phyloP scores from a whole-genome alignment of 176 grass and related monocot genomes.

The Metroxylon sagu region DNA sequence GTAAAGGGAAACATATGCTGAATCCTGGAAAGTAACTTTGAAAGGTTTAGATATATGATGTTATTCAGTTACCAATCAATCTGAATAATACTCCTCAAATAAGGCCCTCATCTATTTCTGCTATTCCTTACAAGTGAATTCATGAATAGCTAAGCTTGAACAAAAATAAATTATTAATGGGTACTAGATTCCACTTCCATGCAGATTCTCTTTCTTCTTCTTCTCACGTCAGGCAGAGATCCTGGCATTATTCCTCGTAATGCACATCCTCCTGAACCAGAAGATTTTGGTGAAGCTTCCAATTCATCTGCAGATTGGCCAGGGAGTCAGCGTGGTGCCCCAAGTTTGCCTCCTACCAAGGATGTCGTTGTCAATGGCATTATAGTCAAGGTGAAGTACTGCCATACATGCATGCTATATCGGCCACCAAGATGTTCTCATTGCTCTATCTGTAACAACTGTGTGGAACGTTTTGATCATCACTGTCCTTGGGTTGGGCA shows the following conservation, averaged over 20 bases:
- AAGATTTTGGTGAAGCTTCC: slow-evolving; percentile 47
- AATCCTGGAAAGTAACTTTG: too few relatives aligned
- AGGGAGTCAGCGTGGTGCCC: slow-evolving; percentile 27
- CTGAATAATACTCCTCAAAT: too few relatives aligned
- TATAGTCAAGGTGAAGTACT: slow-evolving; percentile 65
- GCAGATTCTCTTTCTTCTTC: slow-evolving; percentile 52
- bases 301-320: slow-evolving; percentile 48
- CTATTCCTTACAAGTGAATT: too few relatives aligned
- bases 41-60: too few relatives aligned
- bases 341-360: slow-evolving; percentile 43
- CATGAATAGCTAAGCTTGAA: too few relatives aligned
- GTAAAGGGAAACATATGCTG: too few relatives aligned
- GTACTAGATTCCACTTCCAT: neutral
- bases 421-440: slow-evolving; percentile 72
- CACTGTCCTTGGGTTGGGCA: slow-evolving; percentile 77
- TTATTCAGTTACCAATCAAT: too few relatives aligned
- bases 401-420: slow-evolving; percentile 78
- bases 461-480: slow-evolving; percentile 54
- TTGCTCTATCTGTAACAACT: slow-evolving; percentile 31
- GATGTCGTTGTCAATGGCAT: slow-evolving; percentile 67
- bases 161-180: too few relatives aligned
- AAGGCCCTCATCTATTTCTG: too few relatives aligned
- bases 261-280: slow-evolving; percentile 47
- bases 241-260: slow-evolving; percentile 71
- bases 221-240: slow-evolving; percentile 59